These are phyloP conservation scores for Ceratonia siliqua DNA, from an alignment of 306 rosid species.

Conservation along the genomic window DNA sequence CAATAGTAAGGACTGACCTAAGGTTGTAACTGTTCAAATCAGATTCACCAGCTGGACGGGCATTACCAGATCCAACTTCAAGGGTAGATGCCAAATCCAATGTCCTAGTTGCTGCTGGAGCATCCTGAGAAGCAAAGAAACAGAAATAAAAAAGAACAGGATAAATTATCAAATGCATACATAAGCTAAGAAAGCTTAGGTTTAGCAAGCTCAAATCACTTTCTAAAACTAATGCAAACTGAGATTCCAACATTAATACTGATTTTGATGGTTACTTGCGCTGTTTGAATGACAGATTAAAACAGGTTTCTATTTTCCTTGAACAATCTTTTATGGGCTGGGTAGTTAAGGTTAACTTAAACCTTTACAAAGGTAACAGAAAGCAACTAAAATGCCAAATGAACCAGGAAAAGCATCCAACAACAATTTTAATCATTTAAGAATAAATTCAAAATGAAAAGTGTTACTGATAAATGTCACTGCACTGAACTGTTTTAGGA, in stretches of 20 bases:
- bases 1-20: slow-evolving; percentile 89
- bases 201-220: not conserved
- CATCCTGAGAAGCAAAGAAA: slow-evolving; percentile 56
- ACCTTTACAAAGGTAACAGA: not conserved
- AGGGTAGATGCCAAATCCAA: slow-evolving; percentile 90
- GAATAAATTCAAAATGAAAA: not conserved
- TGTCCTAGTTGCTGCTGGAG: slow-evolving; percentile 63
- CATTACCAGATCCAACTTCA: slow-evolving; percentile 73
- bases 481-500: slow-evolving; percentile 78
- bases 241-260: not conserved
- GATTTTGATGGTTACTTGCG: not conserved
- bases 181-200: not conserved
- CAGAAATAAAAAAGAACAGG: slow-evolving; percentile 4
- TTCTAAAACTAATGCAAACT: not conserved
- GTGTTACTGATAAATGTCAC: not conserved
- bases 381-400: not conserved
- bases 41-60: slow-evolving; percentile 62
- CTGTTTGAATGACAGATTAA: not conserved
- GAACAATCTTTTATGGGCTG: no score
- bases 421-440: no score
- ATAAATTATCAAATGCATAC: not conserved
- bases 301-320: not conserved
- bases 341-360: no score
- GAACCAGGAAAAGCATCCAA: not conserved
- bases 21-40: slow-evolving; percentile 64